Conservation (phyloP, 352 stramenopile genomes). For the Phytophthora nicotianae region DNA sequence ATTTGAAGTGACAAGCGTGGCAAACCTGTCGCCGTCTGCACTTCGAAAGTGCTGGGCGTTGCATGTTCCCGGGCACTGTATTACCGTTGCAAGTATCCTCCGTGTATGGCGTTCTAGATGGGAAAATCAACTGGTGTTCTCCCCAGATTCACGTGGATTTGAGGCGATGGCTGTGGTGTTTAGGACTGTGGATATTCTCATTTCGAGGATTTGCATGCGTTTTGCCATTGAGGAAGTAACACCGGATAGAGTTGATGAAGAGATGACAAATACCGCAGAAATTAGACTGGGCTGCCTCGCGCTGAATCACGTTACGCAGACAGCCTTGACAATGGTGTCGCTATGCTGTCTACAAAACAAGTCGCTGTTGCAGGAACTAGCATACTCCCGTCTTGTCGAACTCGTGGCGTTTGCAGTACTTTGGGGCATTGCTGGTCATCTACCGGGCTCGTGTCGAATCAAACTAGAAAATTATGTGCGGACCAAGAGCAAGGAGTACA, state of each 20-base stretch:
- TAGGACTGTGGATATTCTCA: constrained; percentile 27
- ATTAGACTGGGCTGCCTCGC: constrained; percentile 44
- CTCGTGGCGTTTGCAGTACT: constrained; percentile 53
- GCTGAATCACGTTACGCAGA: constrained; percentile 50
- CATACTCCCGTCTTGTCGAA: constrained; percentile 31
- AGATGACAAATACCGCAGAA: neutral
- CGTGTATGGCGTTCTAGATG: constrained; percentile 21
- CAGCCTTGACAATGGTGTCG: constrained; percentile 39
- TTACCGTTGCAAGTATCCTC: constrained; percentile 31
- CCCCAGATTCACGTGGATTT: constrained; percentile 15
- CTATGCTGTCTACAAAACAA: constrained; percentile 47
- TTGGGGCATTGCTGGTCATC: constrained; percentile 57
- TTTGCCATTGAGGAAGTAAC: constrained; percentile 36
- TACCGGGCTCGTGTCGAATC: constrained; percentile 38
- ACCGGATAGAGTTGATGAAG: neutral
- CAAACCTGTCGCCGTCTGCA: constrained; percentile 28
- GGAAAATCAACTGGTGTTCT: constrained; percentile 27
- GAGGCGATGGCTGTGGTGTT: constrained; percentile 38
- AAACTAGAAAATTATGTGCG: constrained; percentile 61
- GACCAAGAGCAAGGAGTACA: constrained; percentile 41
- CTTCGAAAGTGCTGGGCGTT: constrained; percentile 28
- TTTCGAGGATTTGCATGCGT: constrained; percentile 34
- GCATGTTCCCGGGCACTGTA: constrained; percentile 18
- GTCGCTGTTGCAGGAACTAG: constrained; percentile 37
- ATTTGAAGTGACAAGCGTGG: constrained; percentile 29